Evolutionary conservation across 2,329 filamentous ascomycete genomes (phyloP).

Genomic region (Verticillium longisporum): DNA sequence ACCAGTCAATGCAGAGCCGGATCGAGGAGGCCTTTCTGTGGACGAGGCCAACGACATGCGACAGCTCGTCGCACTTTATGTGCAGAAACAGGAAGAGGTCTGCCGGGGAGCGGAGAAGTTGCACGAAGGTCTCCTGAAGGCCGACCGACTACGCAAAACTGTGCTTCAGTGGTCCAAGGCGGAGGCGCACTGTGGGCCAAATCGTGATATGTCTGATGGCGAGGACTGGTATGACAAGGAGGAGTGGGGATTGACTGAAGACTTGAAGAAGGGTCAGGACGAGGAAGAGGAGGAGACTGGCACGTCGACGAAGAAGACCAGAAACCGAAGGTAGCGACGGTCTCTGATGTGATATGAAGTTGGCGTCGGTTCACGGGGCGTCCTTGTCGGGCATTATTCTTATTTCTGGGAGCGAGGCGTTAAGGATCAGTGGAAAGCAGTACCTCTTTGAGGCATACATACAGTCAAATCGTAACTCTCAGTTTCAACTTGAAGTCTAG

Average conservation of each 20-base stretch:
- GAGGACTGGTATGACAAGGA: conserved; percentile 86
- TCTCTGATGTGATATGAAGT: background rate
- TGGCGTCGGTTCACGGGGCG: background rate
- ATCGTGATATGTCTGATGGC: conserved; percentile 74
- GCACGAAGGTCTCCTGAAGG: conserved; percentile 63
- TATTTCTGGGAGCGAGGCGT: background rate
- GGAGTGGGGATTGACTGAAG: conserved; percentile 68
- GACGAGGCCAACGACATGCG: conserved; percentile 73
- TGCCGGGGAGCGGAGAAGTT: conserved; percentile 63
- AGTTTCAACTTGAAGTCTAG: background rate
- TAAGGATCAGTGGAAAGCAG: background rate
- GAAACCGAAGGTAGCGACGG: conserved; percentile 40
- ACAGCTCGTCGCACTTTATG: conserved; percentile 65
- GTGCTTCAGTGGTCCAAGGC: conserved; percentile 73
- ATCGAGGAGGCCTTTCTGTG: conserved; percentile 66
- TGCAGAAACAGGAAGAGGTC: conserved; percentile 82
- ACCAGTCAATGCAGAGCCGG: conserved; percentile 53
- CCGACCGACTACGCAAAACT: conserved; percentile 63
- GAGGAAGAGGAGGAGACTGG: conserved; percentile 71
- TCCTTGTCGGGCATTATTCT: background rate
- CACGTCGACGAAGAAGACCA: conserved; percentile 51
- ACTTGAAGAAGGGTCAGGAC: conserved; percentile 74
- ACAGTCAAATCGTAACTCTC: background rate
- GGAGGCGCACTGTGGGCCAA: conserved; percentile 61
- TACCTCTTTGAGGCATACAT: background rate